Evolutionary conservation across 345 rosid species (phyloP).

Genomic region (Garcia nutans): DNA sequence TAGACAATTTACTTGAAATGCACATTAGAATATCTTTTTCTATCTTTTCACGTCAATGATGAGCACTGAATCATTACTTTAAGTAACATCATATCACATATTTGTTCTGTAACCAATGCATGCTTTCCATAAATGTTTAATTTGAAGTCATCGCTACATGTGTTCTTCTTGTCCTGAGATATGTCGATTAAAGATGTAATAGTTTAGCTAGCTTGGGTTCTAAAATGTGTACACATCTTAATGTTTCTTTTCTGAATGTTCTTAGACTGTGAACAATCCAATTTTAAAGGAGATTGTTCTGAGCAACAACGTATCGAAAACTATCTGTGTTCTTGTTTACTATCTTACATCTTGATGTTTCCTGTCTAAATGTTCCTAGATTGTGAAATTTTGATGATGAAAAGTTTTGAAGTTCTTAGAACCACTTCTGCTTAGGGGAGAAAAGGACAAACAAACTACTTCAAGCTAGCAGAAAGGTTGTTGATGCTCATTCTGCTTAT

Average conservation of each 20-base stretch:
- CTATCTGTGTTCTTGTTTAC: slow-evolving; percentile 51
- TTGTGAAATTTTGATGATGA: not conserved
- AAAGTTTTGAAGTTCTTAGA: not conserved
- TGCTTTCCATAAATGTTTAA: not conserved
- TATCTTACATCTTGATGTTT: too few species aligned
- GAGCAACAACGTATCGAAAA: slow-evolving; percentile 48
- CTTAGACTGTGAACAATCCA: slow-evolving; percentile 50
- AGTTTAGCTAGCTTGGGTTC: not conserved
- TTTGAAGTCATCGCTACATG: not conserved
- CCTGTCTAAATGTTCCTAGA: too few species aligned
- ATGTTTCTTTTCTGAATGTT: not conserved
- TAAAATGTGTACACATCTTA: not conserved
- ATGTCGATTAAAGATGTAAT: not conserved
- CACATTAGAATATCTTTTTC: too few species aligned
- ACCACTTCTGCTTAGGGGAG: too few species aligned
- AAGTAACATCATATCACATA: not conserved
- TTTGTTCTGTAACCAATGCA: not conserved
- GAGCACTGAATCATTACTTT: not conserved
- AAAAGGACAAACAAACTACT: too few species aligned
- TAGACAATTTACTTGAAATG: too few species aligned
- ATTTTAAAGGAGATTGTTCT: slow-evolving; percentile 56
- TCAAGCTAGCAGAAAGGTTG: too few species aligned
- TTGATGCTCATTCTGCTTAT: too few species aligned
- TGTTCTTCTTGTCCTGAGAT: not conserved
- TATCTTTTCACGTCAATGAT: slow-evolving; percentile 2